phyloP scores from a whole-genome alignment of 805 yeast species.

The Sporopachydermia lactativora region DNA sequence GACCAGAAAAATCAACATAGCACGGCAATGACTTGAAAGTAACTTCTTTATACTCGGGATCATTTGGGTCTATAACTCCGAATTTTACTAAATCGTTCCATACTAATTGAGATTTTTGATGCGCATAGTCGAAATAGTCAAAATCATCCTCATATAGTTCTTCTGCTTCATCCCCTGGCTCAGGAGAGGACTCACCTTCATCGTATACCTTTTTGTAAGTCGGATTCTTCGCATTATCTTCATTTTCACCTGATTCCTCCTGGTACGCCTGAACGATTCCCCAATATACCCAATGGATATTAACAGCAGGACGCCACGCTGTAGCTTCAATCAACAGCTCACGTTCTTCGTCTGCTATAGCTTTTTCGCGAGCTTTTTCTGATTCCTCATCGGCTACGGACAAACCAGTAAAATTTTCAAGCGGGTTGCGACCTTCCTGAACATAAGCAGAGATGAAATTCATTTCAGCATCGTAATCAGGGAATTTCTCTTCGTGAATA shows the following conservation, averaged over 20 bases:
- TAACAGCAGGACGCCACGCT: slow-evolving; percentile 71
- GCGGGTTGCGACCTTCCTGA: slow-evolving; percentile 23
- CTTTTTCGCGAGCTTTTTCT: slow-evolving; percentile 19
- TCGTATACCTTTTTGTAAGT: slow-evolving; percentile 8
- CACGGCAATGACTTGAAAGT: neutral
- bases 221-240: slow-evolving; percentile 27
- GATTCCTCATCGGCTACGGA: neutral
- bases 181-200: slow-evolving; percentile 13
- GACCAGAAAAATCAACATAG: neutral
- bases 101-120: slow-evolving; percentile 57
- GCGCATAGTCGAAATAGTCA: slow-evolving; percentile 62
- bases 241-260: slow-evolving; percentile 20
- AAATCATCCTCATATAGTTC: slow-evolving; percentile 37
- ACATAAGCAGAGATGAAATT: slow-evolving; percentile 70
- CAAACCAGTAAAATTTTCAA: neutral
- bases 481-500: slow-evolving; percentile 45
- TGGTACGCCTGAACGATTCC: slow-evolving; percentile 69
- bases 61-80: slow-evolving; percentile 30
- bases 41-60: slow-evolving; percentile 18
- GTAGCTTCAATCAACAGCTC: slow-evolving; percentile 48
- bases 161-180: slow-evolving; percentile 16
- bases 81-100: slow-evolving; percentile 61
- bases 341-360: slow-evolving; percentile 31
- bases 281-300: slow-evolving; percentile 82
- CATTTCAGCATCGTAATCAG: slow-evolving; percentile 51